These are phyloP conservation scores for Juncus effusus DNA, from an alignment of 176 grass and related monocot species.

Conservation along the genomic window DNA sequence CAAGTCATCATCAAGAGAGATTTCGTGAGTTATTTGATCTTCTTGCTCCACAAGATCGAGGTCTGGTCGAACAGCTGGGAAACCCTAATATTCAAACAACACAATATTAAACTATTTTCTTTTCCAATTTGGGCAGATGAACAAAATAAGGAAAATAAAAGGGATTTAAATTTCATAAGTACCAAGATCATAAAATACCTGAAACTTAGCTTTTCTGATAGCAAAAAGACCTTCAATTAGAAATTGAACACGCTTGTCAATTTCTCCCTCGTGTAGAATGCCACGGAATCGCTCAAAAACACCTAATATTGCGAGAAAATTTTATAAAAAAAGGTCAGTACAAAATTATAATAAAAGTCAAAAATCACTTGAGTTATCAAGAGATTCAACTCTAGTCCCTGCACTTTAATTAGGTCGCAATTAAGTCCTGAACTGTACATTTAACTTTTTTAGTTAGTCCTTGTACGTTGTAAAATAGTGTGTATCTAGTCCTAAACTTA, in stretches of 20 bases:
- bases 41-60: conserved; percentile 96
- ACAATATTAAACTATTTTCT: conserved; percentile 15
- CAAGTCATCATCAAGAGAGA: conserved; percentile 25
- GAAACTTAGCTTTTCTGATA: conserved; percentile 95
- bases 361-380: conserved; percentile 10
- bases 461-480: too few relatives aligned
- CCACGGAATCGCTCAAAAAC: conserved; percentile 98
- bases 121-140: neutral
- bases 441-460: too few relatives aligned
- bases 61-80: conserved; percentile 82
- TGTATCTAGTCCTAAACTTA: too few relatives aligned
- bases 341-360: neutral
- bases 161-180: conserved; percentile 20
- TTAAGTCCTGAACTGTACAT: too few relatives aligned
- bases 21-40: conserved; percentile 85
- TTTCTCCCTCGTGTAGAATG: conserved; percentile 97
- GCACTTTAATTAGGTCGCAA: neutral
- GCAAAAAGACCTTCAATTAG: conserved; percentile 97
- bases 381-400: neutral
- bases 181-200: conserved; percentile 38
- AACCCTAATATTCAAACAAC: conserved; percentile 54
- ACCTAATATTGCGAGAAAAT: conserved; percentile 35
- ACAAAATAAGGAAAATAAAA: neutral
- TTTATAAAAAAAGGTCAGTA: neutral
- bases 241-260: conserved; percentile 94